These are phyloP conservation scores for Apiotrichum domesticum DNA, from an alignment of 1,284 basidiomycete genomes.

Conservation along the genomic window DNA sequence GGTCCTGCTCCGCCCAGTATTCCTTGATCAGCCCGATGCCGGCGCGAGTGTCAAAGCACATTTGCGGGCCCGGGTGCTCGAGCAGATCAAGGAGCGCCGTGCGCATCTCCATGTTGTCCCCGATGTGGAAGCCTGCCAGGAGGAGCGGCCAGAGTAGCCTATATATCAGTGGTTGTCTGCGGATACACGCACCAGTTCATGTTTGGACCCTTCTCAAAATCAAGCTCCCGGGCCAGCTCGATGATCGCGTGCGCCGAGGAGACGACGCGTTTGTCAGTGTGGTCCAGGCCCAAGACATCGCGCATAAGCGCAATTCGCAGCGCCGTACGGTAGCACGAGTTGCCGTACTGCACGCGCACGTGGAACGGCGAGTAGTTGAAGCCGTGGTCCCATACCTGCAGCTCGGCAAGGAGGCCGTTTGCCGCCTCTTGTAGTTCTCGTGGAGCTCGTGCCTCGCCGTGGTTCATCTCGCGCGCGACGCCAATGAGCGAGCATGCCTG, in stretches of 20 bases:
- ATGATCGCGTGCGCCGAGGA: conserved; percentile 30
- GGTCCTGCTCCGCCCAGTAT: conserved; percentile 24
- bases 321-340: conserved; percentile 37
- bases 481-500: conserved; percentile 29
- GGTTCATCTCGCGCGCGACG: conserved; percentile 13
- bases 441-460: conserved; percentile 6
- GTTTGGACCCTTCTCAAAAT: conserved; percentile 18
- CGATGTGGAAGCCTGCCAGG: conserved; percentile 37
- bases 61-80: conserved; percentile 35
- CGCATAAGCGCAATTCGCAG: conserved; percentile 34
- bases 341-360: conserved; percentile 38
- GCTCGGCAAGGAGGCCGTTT: conserved; percentile 32
- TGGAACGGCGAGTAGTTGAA: conserved; percentile 37
- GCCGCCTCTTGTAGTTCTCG: conserved; percentile 25
- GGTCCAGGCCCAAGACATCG: conserved; percentile 33
- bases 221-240: conserved; percentile 34
- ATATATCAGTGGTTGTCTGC: neutral
- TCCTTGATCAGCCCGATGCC: conserved; percentile 24
- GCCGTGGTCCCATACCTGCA: conserved; percentile 35
- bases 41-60: conserved; percentile 36
- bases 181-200: conserved; percentile 31
- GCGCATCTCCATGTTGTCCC: conserved; percentile 24
- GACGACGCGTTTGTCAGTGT: conserved; percentile 29
- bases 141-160: conserved; percentile 44
- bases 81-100: conserved; percentile 29